Percentiles rank a stretch among this genome's conserved stretches.
Conservation (phyloP, 1,284 basidiomycete species). For the Peniophora sp. region DNA sequence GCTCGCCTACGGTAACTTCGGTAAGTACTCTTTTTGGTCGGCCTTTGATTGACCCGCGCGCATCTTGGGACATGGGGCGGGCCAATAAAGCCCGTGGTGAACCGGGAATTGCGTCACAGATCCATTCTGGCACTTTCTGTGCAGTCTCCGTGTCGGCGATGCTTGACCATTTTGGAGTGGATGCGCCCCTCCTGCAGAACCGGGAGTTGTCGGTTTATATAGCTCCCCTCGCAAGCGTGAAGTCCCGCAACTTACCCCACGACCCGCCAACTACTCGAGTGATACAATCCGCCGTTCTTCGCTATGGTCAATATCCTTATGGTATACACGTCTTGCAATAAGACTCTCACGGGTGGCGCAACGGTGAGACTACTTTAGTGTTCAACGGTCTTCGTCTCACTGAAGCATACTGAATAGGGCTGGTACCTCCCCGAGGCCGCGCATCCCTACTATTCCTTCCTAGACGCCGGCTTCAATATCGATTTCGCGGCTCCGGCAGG, state of each 20-base stretch:
- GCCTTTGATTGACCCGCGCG: too few species aligned
- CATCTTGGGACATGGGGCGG: too few species aligned
- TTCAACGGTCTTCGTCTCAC: not conserved
- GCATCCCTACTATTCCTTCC: slow-evolving; percentile 65
- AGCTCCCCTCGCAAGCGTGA: too few species aligned
- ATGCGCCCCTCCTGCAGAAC: too few species aligned
- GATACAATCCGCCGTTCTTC: not conserved
- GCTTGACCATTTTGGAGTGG: too few species aligned
- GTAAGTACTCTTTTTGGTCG: too few species aligned
- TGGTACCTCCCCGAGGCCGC: slow-evolving; percentile 73
- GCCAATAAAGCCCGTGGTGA: not conserved
- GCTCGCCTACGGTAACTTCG: too few species aligned
- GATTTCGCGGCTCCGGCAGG: slow-evolving; percentile 69
- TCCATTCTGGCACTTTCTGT: not conserved
- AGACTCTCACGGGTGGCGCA: slow-evolving; percentile 47
- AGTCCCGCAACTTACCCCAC: not conserved
- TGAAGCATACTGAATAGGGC: slow-evolving; percentile 30
- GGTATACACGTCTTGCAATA: slow-evolving; percentile 66
- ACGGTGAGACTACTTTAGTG: slow-evolving; percentile 34
- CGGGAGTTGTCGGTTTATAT: too few species aligned
- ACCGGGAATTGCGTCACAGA: not conserved
- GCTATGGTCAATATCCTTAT: slow-evolving; percentile 50
- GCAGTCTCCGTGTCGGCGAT: not conserved
- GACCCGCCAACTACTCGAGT: not conserved
- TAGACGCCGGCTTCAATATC: slow-evolving; percentile 49